Evolutionary conservation across 2,329 filamentous ascomycete genomes (phyloP).

Genomic region (Ploettnerulaceae sp.): DNA sequence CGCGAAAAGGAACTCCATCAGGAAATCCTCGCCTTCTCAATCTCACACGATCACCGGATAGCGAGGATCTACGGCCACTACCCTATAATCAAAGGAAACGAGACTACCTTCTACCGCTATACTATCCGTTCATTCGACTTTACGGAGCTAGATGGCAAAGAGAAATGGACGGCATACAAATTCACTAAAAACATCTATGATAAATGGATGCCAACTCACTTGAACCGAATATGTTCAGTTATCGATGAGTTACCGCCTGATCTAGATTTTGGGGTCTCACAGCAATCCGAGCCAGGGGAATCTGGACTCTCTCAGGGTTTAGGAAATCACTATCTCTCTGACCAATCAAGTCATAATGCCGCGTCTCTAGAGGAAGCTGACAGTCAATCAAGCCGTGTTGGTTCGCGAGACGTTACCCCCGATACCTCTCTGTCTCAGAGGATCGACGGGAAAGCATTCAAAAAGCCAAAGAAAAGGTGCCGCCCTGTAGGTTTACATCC

Average conservation of each 20-base stretch:
- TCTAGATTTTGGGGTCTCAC: conserved; percentile 20
- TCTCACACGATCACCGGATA: conserved; percentile 16
- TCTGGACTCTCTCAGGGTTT: conserved; percentile 10
- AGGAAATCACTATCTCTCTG: not conserved
- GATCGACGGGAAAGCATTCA: conserved; percentile 12
- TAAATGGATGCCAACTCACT: conserved; percentile 31
- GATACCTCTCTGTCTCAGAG: conserved; percentile 8
- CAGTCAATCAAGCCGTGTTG: too few species aligned
- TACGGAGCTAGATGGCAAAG: conserved; percentile 26
- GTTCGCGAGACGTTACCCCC: too few species aligned
- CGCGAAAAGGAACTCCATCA: conserved; percentile 22
- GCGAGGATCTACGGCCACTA: conserved; percentile 35
- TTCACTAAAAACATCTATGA: conserved; percentile 33
- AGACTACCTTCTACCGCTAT: conserved; percentile 33
- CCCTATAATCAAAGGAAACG: conserved; percentile 22
- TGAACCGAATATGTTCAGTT: conserved; percentile 30
- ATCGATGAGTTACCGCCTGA: conserved; percentile 31
- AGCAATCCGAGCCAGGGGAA: conserved; percentile 15
- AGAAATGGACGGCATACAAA: conserved; percentile 30
- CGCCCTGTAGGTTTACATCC: conserved; percentile 11
- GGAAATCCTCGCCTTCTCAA: conserved; percentile 41
- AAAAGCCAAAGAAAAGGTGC: conserved; percentile 16
- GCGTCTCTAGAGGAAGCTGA: too few species aligned
- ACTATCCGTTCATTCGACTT: conserved; percentile 31
- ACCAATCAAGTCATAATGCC: too few species aligned